Percentiles rank a stretch among this genome's conserved stretches.
Evolutionary conservation across 768 basidiomycete genomes (phyloP).

Genomic region (Hericium erinaceus): DNA sequence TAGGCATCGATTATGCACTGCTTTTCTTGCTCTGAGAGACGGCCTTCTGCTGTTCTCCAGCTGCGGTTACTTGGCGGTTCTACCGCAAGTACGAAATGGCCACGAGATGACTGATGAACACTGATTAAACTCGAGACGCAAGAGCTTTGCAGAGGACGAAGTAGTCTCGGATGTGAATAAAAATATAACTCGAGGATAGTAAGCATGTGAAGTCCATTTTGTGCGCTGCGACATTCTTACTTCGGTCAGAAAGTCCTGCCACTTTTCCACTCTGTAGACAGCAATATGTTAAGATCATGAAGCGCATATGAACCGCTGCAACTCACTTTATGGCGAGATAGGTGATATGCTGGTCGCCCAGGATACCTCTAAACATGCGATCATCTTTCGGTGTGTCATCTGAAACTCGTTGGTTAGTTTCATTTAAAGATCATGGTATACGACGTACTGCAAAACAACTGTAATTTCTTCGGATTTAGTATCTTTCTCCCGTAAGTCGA

Average conservation of each 20-base stretch:
- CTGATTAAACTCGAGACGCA: conserved; percentile 46
- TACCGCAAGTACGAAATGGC: conserved; percentile 34
- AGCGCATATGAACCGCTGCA: conserved; percentile 6
- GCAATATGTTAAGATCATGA: no score
- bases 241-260: no score
- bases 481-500: no score
- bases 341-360: conserved; percentile 1
- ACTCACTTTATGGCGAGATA: conserved; percentile 1
- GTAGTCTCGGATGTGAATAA: conserved; percentile 36
- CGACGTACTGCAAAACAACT: no score
- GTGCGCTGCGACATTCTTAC: no score
- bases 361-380: neutral
- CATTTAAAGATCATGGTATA: no score
- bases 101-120: conserved; percentile 30
- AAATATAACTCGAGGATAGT: conserved; percentile 36
- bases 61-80: conserved; percentile 48
- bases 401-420: no score
- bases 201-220: neutral
- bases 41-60: conserved; percentile 50
- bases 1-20: conserved; percentile 41
- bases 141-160: conserved; percentile 43
- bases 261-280: no score
- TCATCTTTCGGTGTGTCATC: no score
- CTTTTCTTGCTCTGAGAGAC: conserved; percentile 47
- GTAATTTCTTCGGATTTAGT: no score